Conservation (phyloP, 305 asterid species). For the Fraxinus dipetala region DNA sequence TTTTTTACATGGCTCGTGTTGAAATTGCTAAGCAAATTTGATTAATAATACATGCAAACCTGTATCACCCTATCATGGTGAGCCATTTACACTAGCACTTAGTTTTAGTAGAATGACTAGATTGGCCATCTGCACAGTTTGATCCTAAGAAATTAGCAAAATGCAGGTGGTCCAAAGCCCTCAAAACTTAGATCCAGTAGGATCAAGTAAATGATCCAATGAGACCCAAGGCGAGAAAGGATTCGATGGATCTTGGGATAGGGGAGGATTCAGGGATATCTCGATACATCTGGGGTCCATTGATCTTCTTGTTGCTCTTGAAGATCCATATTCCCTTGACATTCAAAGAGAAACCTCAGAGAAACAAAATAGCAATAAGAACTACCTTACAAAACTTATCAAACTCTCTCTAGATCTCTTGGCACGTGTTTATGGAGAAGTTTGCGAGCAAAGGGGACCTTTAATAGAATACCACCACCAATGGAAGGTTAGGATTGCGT, state of each 20-base stretch:
- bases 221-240: background rate
- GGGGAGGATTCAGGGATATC: slow-evolving; percentile 4
- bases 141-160: slow-evolving; percentile 25
- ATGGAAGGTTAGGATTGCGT: background rate
- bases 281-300: slow-evolving; percentile 22
- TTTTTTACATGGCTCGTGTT: background rate
- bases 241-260: background rate
- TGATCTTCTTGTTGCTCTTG: slow-evolving; percentile 10
- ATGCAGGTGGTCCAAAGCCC: slow-evolving; percentile 3
- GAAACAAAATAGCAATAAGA: slow-evolving; percentile 21
- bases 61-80: slow-evolving; percentile 21
- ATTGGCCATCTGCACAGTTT: slow-evolving; percentile 15
- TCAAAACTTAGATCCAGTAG: background rate
- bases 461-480: background rate
- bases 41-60: background rate
- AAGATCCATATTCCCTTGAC: slow-evolving; percentile 24
- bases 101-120: slow-evolving; percentile 10
- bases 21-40: background rate
- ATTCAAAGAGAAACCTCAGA: slow-evolving; percentile 23
- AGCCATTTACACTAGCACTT: slow-evolving; percentile 2
- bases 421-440: background rate
- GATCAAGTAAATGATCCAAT: slow-evolving; percentile 7
- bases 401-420: background rate
- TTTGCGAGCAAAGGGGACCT: background rate
- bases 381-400: slow-evolving; percentile 31